These are phyloP conservation scores for Amborella trichopoda DNA, from an alignment of 164 flowering plant species.

Conservation along the genomic window DNA sequence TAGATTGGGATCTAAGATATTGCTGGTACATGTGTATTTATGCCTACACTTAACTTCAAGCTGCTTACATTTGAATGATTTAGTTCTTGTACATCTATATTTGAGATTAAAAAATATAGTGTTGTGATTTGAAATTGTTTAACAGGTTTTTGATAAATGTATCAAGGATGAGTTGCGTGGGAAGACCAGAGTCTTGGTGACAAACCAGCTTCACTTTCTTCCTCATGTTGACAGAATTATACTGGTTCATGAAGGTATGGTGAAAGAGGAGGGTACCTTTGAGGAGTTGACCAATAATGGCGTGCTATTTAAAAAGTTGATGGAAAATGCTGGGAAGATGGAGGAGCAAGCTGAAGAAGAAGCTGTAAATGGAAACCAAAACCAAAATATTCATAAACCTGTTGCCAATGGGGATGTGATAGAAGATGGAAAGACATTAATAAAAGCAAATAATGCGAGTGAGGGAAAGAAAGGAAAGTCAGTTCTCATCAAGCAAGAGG, in stretches of 20 bases:
- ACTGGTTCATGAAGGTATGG: slow-evolving; percentile 80
- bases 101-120: neutral
- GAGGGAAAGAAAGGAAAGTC: slow-evolving; percentile 67
- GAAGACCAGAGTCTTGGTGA: slow-evolving; percentile 90
- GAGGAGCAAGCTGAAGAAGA: slow-evolving; percentile 83
- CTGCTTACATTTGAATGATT: too few relatives aligned
- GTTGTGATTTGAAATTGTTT: too few relatives aligned
- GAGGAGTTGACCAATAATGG: slow-evolving; percentile 81
- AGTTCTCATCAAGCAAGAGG: slow-evolving; percentile 87
- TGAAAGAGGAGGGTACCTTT: slow-evolving; percentile 93
- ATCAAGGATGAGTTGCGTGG: slow-evolving; percentile 71
- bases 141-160: slow-evolving; percentile 90
- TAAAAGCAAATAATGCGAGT: slow-evolving; percentile 17
- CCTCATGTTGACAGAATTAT: slow-evolving; percentile 88
- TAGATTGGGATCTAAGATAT: too few relatives aligned
- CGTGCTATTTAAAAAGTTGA: slow-evolving; percentile 54
- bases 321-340: slow-evolving; percentile 99
- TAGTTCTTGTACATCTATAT: too few relatives aligned
- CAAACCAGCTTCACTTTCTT: slow-evolving; percentile 97
- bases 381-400: slow-evolving; percentile 22
- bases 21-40: too few relatives aligned
- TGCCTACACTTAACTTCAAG: too few relatives aligned
- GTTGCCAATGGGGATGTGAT: slow-evolving; percentile 39
- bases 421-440: slow-evolving; percentile 1
- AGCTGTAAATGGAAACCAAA: slow-evolving; percentile 25